A percentile compares a stretch with the other conserved stretches of the same genome.
phyloP scores from a whole-genome alignment of 192 early-diverging fungal genomes.

The Entrophospora sp. region DNA sequence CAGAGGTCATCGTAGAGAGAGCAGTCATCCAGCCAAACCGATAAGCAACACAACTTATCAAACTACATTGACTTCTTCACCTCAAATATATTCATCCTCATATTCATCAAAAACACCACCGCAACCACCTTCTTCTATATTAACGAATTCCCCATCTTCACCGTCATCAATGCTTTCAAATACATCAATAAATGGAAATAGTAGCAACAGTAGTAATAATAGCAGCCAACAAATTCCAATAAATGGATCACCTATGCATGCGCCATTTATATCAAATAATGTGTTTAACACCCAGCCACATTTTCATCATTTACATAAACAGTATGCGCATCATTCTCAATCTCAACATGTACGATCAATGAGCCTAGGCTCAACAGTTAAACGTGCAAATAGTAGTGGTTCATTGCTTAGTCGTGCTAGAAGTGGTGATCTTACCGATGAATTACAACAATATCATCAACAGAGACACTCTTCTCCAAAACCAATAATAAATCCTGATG shows the following conservation, averaged over 20 bases:
- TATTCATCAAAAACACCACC: constrained; percentile 8
- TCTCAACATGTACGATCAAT: constrained; percentile 20
- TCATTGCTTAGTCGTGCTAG: constrained; percentile 13
- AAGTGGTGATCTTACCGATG: constrained; percentile 12
- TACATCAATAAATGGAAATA: no score
- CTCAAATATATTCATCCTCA: constrained; percentile 5
- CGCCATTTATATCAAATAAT: constrained; percentile 19
- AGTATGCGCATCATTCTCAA: constrained; percentile 5
- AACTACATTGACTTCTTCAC: constrained; percentile 14
- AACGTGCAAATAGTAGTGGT: constrained; percentile 16
- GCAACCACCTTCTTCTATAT: constrained; percentile 6
- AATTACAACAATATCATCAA: constrained; percentile 11
- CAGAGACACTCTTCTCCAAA: constrained; percentile 12
- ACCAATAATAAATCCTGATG: constrained; percentile 4
- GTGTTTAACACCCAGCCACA: constrained; percentile 24
- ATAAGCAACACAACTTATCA: constrained; percentile 15
- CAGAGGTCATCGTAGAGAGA: constrained; percentile 11
- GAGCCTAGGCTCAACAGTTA: constrained; percentile 17
- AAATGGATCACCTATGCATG: constrained; percentile 19
- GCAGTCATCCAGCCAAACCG: constrained; percentile 8
- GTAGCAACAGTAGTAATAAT: no score
- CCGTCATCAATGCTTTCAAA: constrained; percentile 12
- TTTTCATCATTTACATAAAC: constrained; percentile 19
- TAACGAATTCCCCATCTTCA: no score
- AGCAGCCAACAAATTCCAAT: background rate